Evolutionary conservation across 192 early-diverging fungal genomes (phyloP), one percentile per base, ranked within the genome.

Genomic region (Backusella morwellensis): DNA sequence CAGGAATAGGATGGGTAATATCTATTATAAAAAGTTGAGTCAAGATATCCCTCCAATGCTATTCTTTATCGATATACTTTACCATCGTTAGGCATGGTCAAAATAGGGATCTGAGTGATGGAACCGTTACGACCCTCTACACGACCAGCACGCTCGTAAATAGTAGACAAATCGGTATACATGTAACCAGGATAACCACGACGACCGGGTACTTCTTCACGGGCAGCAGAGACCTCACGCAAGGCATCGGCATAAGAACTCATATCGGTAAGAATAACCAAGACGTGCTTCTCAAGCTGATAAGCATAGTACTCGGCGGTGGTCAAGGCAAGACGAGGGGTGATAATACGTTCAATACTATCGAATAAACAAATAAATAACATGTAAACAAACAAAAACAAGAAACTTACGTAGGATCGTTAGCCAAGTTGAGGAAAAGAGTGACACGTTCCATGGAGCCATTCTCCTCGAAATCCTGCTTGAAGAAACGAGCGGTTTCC

Each of bases 11-110:
- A 82, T 99, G 98, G 41, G 98, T 99, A 76, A 99, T 99, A 89
- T 99, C 96, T 89, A 44, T 4, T 17, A 82, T 15, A 23, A 19
- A 71, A 32, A 29, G n/a, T 32, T 12, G 14, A 14, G 14, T 29
- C 15, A 12, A 12, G 26, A 26, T 29, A 15, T 29, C 1, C 8
- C n/a, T n/a, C 38, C 38, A 40, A 8, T 11, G 11, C 11, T 40
- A 1, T 40, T 40, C 38, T 40, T 11, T 40, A 32, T 32, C 32
- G 12, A 38, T 36, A 40, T 38, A 32, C 40, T 76, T 32, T 86
- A 94, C 93, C 95, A 91, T 99, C 98, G 89, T 98, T 99, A 42
- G 98, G 98, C 98, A 99, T 99, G 34, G 98, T 98, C 83, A 99
- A 85, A 86, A 99, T 99, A n/a, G 98, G 98, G 73, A 99, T 98